Percentiles rank a stretch among this genome's conserved stretches.
Conservation (phyloP, 495 filamentous ascomycete genomes). For the Neurospora sp. region DNA sequence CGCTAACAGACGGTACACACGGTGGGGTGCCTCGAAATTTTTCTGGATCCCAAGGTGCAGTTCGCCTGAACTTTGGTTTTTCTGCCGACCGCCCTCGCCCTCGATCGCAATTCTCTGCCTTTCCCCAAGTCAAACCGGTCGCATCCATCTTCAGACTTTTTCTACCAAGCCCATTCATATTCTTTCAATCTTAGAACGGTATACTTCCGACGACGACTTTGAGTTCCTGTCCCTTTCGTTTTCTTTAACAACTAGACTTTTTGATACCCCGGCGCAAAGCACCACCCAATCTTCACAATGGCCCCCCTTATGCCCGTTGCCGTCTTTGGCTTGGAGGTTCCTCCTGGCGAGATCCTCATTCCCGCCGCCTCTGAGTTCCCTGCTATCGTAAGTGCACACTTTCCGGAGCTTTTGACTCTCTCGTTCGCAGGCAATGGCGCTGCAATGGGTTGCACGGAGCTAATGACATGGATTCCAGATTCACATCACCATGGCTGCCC, state of each 20-base stretch:
- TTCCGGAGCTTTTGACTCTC: neutral
- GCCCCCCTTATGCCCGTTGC: constrained; percentile 53
- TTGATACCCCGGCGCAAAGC: neutral
- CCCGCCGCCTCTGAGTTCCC: constrained; percentile 65
- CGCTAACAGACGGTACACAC: constrained; percentile 4
- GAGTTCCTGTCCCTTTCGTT: neutral
- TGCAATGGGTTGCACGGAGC: neutral
- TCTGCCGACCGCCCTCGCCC: constrained; percentile 8
- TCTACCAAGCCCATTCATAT: neutral
- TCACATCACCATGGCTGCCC: constrained; percentile 95
- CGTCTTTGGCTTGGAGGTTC: constrained; percentile 83
- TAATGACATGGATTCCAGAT: constrained; percentile 45
- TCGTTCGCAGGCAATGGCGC: neutral
- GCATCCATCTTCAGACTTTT: neutral
- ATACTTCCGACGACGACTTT: neutral
- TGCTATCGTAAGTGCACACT: constrained; percentile 59
- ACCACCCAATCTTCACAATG: constrained; percentile 12
- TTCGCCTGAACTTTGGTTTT: constrained; percentile 5
- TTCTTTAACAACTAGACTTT: neutral
- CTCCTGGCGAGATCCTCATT: constrained; percentile 64
- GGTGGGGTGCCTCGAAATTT: constrained; percentile 13
- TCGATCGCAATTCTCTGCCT: neutral
- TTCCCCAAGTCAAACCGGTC: neutral
- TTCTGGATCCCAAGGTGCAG: constrained; percentile 7
- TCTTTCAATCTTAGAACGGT: neutral